phyloP scores from a whole-genome alignment of 495 filamentous ascomycete genomes.

The Thozetella sp. region DNA sequence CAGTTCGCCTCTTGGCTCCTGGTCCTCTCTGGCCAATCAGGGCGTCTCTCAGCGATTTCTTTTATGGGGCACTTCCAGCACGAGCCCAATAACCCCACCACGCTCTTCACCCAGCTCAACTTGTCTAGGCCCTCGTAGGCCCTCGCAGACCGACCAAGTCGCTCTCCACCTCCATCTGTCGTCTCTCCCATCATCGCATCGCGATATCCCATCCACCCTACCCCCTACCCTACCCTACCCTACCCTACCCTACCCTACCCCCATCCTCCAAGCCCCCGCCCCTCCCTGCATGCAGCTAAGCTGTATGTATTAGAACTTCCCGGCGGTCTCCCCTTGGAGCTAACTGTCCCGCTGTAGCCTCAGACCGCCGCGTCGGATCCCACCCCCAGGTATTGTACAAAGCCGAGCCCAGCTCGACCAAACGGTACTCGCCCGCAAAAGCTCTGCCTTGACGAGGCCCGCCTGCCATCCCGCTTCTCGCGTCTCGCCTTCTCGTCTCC shows the following conservation, averaged over 20 bases:
- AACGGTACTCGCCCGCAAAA: too few relatives aligned
- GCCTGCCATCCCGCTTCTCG: too few relatives aligned
- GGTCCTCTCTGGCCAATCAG: not conserved
- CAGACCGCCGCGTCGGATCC: not conserved
- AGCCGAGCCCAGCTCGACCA: too few relatives aligned
- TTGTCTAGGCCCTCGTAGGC: not conserved
- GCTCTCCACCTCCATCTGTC: constrained; percentile 1
- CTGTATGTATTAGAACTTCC: not conserved
- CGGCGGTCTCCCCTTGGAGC: not conserved
- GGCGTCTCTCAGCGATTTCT: not conserved
- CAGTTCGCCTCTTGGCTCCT: too few relatives aligned
- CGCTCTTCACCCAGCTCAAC: not conserved
- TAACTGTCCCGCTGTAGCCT: not conserved
- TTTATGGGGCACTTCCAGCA: not conserved
- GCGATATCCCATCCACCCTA: not conserved
- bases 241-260: not conserved
- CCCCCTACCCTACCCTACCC: not conserved
- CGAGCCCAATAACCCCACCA: not conserved
- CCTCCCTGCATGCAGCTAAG: not conserved
- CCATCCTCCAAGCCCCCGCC: not conserved
- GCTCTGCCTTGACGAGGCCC: too few relatives aligned
- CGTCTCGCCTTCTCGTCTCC: too few relatives aligned
- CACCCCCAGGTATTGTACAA: not conserved
- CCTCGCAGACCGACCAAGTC: not conserved
- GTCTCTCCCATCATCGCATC: not conserved